A percentile compares a stretch with the other conserved stretches of the same genome.
Evolutionary conservation across 306 rosid genomes (phyloP).

Genomic region (barrel medic (Medicago truncatula)): MtrunA17r5.0-ANR NC_053044.1:40567501-40568000

Average conservation of each 20-base stretch:
- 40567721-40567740: background rate
- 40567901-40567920: background rate
- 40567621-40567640: slow-evolving; percentile 82
- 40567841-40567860: slow-evolving; percentile 11
- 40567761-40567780: slow-evolving; percentile 28
- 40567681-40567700: background rate
- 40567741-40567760: slow-evolving; percentile 23
- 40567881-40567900: slow-evolving; percentile 15
- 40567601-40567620: slow-evolving; percentile 86
- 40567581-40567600: slow-evolving; percentile 54
- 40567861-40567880: background rate
- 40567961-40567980: background rate
- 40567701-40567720: slow-evolving; percentile 36
- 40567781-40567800: slow-evolving; percentile 38
- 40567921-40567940: background rate
- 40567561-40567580: slow-evolving; percentile 80
- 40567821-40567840: slow-evolving; percentile 38
- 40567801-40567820: no score
- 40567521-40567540: background rate
- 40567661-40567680: slow-evolving; percentile 90
- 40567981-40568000: slow-evolving; percentile 3
- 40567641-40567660: slow-evolving; percentile 70
- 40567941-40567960: background rate
- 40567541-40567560: background rate
- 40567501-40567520: background rate